A percentile compares a stretch with the other conserved stretches of the same genome.
These are phyloP conservation scores for Penicillium paneum DNA, from an alignment of 2,329 filamentous ascomycete species.

Conservation along the genomic window DNA sequence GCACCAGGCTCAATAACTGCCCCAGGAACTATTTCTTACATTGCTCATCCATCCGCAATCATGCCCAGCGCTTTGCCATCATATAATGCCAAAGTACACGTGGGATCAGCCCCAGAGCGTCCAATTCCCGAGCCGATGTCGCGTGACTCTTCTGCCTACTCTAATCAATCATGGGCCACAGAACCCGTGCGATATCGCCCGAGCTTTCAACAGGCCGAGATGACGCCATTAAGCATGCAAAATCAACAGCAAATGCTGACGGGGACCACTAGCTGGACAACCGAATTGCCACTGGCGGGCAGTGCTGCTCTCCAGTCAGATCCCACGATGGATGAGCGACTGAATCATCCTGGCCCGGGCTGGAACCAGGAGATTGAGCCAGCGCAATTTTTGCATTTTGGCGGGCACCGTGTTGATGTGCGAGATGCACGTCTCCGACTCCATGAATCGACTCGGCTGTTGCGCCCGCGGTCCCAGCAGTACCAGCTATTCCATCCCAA, in stretches of 20 bases:
- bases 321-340: conserved; percentile 20
- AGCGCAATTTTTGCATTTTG: conserved; percentile 23
- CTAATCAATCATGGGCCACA: conserved; percentile 37
- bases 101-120: conserved; percentile 30
- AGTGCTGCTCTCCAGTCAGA: conserved; percentile 22
- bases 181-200: conserved; percentile 34
- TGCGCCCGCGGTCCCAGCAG: conserved; percentile 17
- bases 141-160: conserved; percentile 33
- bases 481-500: conserved; percentile 30
- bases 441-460: conserved; percentile 15
- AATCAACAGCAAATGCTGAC: conserved; percentile 19
- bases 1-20: conserved; percentile 11
- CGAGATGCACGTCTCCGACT: conserved; percentile 28
- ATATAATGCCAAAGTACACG: conserved; percentile 12
- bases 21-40: conserved; percentile 6
- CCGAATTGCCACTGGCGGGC: conserved; percentile 7
- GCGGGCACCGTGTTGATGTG: conserved; percentile 32
- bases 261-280: conserved; percentile 23
- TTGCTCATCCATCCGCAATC: conserved; percentile 34
- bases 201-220: conserved; percentile 15
- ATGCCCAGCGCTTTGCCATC: conserved; percentile 34
- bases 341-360: conserved; percentile 10
- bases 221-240: conserved; percentile 11
- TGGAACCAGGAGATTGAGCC: conserved; percentile 18
- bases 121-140: conserved; percentile 32